Evolutionary conservation across 768 basidiomycete genomes (phyloP).

Genomic region (Guyanaporus albipodus): DNA sequence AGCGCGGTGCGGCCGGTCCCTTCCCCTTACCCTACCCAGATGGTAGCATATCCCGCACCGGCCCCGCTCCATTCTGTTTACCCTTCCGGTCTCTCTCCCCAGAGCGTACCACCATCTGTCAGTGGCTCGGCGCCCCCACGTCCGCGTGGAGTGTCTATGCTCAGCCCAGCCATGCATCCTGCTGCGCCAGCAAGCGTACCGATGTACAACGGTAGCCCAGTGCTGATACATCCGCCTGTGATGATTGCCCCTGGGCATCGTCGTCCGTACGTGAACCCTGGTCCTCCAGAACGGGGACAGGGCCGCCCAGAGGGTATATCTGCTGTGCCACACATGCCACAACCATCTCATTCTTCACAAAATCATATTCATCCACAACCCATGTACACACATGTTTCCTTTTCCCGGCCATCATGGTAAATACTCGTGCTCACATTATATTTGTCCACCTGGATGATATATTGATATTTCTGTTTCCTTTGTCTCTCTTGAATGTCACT

Average conservation of each 20-base stretch:
- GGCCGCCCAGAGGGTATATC: constrained; percentile 46
- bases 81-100: constrained; percentile 37
- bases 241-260: constrained; percentile 34
- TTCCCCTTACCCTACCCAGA: constrained; percentile 61
- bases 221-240: constrained; percentile 54
- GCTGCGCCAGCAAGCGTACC: constrained; percentile 40
- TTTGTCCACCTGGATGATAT: constrained; percentile 28
- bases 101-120: constrained; percentile 31
- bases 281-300: constrained; percentile 47
- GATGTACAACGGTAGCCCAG: constrained; percentile 68
- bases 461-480: constrained; percentile 28
- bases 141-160: constrained; percentile 53
- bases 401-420: constrained; percentile 32
- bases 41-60: constrained; percentile 63
- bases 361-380: constrained; percentile 27
- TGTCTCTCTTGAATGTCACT: constrained; percentile 23
- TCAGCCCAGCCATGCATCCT: constrained; percentile 71
- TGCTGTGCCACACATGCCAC: constrained; percentile 37
- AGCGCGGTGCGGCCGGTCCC: constrained; percentile 51
- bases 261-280: constrained; percentile 42
- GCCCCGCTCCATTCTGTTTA: constrained; percentile 47
- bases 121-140: constrained; percentile 35
- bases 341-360: constrained; percentile 29
- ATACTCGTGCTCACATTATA: constrained; percentile 14
- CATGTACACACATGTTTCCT: constrained; percentile 27